Base-by-base conservation (phyloP, 2,329 filamentous ascomycete species). In the Pseudocercospora ulei region DNA sequence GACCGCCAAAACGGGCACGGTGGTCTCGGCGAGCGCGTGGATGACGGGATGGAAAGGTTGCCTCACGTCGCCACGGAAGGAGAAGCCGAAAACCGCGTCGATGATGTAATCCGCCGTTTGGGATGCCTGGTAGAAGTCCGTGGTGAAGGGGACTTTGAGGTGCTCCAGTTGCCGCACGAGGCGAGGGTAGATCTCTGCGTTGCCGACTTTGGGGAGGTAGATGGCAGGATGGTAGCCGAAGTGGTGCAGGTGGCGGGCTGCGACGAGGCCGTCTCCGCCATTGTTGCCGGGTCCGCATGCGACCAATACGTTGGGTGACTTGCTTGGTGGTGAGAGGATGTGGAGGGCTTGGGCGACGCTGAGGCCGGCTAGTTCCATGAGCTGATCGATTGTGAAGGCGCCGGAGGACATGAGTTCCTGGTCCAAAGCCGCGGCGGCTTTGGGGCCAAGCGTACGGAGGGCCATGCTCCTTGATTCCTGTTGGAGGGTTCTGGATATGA, bases 11-110 rank as follows among this genome's bases (percentile, higher is more conserved):
- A 96, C 81, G 0, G 86, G 82, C 5, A 90, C 56, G 16, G 71
- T 71, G 3, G 82, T 80, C 26, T 78, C 70, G 51, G 85, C 75
- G 23, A 98, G 69, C 5, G 81, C 77, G 44, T 73, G 67, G 52
- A 98, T 92, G 8, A 95, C 81, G 0, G 71, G 70, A 0, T 80
- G 78, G 57, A 96, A 98, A 1, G 90, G 90, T 49, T 93, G 84
- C n/a, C 90, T 78, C 37, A 98, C 80, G 49, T 90, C 80, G 4
- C 87, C 88, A 1, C 78, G 80, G 65, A 98, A 98, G 44, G 82
- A 90, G 66, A 98, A 98, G 5, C 84, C 80, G 58, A 98, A 98
- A 46, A 98, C 84, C 6, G 90, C 85, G 62, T 98, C 90, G 42
- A 98, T 69, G 37, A 98, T 65, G 50, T 93, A 82, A 57, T 95